Evolutionary conservation across 176 grass and related monocot genomes (phyloP).

Genomic region (Puya raimondii): DNA sequence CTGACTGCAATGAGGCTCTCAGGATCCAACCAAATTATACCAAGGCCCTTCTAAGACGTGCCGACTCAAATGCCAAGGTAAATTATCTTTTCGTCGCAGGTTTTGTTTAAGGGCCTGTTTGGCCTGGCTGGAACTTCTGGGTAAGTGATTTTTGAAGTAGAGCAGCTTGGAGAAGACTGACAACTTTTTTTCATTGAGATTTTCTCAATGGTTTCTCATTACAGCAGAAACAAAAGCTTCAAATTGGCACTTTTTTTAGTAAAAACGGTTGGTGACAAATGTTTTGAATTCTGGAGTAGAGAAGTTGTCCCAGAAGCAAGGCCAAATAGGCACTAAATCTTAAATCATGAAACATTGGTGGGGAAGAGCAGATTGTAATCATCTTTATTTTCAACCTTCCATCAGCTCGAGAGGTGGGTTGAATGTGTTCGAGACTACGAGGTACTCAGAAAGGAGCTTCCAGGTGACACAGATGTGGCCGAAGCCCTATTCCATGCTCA

Average conservation of each 20-base stretch:
- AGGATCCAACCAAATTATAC: slow-evolving; percentile 83
- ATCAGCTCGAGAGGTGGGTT: slow-evolving; percentile 67
- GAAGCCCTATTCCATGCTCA: slow-evolving; percentile 52
- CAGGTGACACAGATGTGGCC: slow-evolving; percentile 29
- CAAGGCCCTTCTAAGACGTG: slow-evolving; percentile 92
- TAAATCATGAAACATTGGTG: background rate
- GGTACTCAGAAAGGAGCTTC: slow-evolving; percentile 49
- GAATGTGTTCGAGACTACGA: slow-evolving; percentile 72
- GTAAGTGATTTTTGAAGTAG: no score
- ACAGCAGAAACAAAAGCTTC: no score
- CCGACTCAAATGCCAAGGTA: slow-evolving; percentile 76
- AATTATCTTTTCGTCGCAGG: background rate
- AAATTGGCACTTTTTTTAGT: no score
- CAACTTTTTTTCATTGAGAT: no score
- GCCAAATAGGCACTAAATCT: background rate
- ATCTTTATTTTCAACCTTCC: slow-evolving; percentile 12
- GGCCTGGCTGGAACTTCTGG: no score
- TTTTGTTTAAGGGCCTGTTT: background rate
- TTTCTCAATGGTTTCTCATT: no score
- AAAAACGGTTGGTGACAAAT: no score
- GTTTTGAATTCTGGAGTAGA: no score
- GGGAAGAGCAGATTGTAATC: slow-evolving; percentile 9
- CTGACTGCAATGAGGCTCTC: slow-evolving; percentile 81
- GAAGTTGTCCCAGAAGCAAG: no score
- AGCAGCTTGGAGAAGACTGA: no score